Percentiles rank a stretch among this genome's conserved stretches.
These are phyloP conservation scores for Phytopythium delawarense DNA, from an alignment of 352 stramenopile species.

Conservation along the genomic window DNA sequence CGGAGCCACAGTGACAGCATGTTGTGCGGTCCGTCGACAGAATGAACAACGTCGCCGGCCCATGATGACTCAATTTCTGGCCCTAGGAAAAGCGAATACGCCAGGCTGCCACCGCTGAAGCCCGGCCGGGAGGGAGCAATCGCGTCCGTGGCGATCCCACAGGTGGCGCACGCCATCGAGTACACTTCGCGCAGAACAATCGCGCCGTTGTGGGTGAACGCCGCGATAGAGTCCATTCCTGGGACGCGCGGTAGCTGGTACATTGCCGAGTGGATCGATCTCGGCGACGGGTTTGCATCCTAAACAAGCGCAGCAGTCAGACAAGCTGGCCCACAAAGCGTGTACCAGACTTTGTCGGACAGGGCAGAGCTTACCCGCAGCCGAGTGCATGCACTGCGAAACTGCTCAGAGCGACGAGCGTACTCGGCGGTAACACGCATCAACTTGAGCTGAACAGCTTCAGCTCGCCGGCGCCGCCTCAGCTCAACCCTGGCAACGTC, in stretches of 20 bases:
- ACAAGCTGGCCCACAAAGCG: too few relatives aligned
- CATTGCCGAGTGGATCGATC: background rate
- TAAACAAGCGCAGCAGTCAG: background rate
- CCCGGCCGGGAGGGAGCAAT: background rate
- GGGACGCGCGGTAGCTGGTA: background rate
- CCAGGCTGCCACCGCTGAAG: background rate
- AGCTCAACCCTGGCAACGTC: background rate
- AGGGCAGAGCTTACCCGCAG: background rate
- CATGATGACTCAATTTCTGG: background rate
- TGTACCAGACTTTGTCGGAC: too few relatives aligned
- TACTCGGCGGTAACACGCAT: background rate
- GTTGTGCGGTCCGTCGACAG: background rate
- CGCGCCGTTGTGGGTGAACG: background rate
- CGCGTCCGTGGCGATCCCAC: background rate
- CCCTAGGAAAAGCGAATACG: conserved; percentile 3
- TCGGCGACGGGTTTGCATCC: background rate
- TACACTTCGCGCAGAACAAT: conserved; percentile 1
- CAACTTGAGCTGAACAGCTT: background rate
- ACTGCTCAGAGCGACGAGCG: background rate
- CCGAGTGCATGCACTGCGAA: background rate
- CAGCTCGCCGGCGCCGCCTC: background rate
- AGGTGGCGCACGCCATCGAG: background rate
- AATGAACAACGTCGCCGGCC: background rate
- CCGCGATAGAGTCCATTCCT: background rate
- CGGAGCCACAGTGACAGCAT: background rate